Conservation (phyloP, 2,329 filamentous ascomycete species). For the Penicillium expansum region DNA sequence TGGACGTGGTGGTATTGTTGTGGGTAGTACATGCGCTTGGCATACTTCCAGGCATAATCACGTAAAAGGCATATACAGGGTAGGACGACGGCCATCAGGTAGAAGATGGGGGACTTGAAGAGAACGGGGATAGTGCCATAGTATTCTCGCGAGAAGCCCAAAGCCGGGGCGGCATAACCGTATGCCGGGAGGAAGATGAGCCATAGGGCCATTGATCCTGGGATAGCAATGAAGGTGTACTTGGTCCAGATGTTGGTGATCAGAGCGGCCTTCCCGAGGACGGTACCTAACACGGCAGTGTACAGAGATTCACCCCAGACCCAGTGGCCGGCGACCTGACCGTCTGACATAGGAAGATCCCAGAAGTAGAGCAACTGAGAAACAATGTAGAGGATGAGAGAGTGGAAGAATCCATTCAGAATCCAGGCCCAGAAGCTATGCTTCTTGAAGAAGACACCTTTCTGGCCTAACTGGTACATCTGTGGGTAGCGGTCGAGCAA, state of each 20-base stretch:
- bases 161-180: slow-evolving; percentile 77
- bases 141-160: slow-evolving; percentile 80
- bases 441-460: slow-evolving; percentile 88
- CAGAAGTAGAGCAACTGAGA: slow-evolving; percentile 76
- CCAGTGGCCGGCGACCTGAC: slow-evolving; percentile 87
- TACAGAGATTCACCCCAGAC: slow-evolving; percentile 97
- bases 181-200: slow-evolving; percentile 86
- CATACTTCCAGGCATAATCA: slow-evolving; percentile 96
- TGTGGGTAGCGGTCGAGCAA: slow-evolving; percentile 94
- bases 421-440: slow-evolving; percentile 94
- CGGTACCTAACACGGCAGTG: slow-evolving; percentile 87
- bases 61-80: slow-evolving; percentile 78
- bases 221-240: slow-evolving; percentile 92
- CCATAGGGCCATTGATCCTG: slow-evolving; percentile 89
- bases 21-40: slow-evolving; percentile 93
- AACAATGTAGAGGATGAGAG: slow-evolving; percentile 84
- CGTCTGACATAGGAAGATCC: slow-evolving; percentile 75
- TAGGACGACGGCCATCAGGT: slow-evolving; percentile 80
- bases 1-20: slow-evolving; percentile 97
- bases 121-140: slow-evolving; percentile 76
- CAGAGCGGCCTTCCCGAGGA: slow-evolving; percentile 89
- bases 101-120: slow-evolving; percentile 81
- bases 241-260: slow-evolving; percentile 99
- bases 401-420: slow-evolving; percentile 92
- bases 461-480: slow-evolving; percentile 88